phyloP scores from a whole-genome alignment of 2,329 filamentous ascomycete genomes.

The Lecanosticta acicola region DNA sequence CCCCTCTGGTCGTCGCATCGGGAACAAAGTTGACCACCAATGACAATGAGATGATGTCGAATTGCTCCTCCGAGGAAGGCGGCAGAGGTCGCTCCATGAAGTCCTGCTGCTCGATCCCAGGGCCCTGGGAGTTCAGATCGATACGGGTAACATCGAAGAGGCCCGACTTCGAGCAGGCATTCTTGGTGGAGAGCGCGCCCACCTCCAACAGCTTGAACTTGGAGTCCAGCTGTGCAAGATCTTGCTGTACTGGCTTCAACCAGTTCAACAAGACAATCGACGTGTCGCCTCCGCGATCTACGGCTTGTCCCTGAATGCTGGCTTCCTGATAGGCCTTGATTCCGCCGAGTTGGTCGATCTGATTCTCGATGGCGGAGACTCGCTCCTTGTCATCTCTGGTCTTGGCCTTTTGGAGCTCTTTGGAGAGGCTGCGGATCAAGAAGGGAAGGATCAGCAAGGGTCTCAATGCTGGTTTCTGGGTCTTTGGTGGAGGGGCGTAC shows the following conservation, averaged over 20 bases:
- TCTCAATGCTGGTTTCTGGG: neutral
- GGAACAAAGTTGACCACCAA: conserved; percentile 94
- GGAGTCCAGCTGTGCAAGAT: neutral
- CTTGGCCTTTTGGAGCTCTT: conserved; percentile 49
- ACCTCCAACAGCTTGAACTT: conserved; percentile 73
- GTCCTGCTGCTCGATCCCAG: conserved; percentile 79
- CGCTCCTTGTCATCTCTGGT: conserved; percentile 37
- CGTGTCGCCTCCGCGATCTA: conserved; percentile 58
- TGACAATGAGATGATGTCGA: conserved; percentile 87
- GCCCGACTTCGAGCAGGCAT: conserved; percentile 71
- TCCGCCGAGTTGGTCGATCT: conserved; percentile 54
- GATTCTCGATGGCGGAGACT: conserved; percentile 40
- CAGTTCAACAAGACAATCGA: conserved; percentile 56
- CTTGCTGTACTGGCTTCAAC: conserved; percentile 35
- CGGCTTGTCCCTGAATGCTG: conserved; percentile 57
- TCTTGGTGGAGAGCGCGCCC: conserved; percentile 76
- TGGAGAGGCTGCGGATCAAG: conserved; percentile 43
- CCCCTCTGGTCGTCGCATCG: conserved; percentile 64
- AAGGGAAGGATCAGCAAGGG: neutral
- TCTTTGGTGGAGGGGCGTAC: neutral
- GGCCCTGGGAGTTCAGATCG: conserved; percentile 80
- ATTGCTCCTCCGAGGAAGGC: conserved; percentile 53
- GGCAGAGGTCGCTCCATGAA: conserved; percentile 87
- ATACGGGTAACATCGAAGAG: conserved; percentile 74
- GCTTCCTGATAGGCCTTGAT: conserved; percentile 57